These are phyloP conservation scores for Metrosideros polymorpha DNA, from an alignment of 441 rosid genomes.

Conservation along the genomic window DNA sequence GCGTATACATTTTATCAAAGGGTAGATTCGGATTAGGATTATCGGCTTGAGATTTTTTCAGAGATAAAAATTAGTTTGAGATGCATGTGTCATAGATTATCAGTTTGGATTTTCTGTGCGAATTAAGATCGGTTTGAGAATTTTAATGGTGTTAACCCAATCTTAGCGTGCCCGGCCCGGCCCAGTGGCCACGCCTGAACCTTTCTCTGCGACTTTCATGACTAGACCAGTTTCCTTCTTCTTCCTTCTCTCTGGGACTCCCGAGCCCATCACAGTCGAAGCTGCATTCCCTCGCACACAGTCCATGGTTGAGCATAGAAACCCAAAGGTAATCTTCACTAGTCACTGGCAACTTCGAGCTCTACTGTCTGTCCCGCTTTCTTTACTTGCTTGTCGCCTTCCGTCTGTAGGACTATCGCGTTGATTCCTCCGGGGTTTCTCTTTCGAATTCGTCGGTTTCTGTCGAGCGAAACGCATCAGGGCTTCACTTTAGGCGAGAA, in stretches of 20 bases:
- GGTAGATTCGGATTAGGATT: neutral
- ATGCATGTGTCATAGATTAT: neutral
- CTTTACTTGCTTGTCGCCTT: neutral
- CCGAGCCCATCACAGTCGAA: neutral
- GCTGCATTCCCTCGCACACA: neutral
- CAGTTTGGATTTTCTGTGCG: too few species aligned
- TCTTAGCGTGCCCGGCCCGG: too few species aligned
- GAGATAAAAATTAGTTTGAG: neutral
- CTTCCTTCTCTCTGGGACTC: neutral
- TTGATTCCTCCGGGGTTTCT: neutral
- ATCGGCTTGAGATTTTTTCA: neutral
- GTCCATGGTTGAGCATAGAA: neutral
- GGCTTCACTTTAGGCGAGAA: too few species aligned
- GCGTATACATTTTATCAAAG: accelerated
- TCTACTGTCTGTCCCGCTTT: neutral
- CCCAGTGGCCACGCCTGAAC: neutral
- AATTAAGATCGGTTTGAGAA: too few species aligned
- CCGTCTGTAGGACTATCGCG: neutral
- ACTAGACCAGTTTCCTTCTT: neutral
- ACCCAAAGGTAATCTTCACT: neutral
- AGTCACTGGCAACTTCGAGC: neutral
- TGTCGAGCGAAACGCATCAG: neutral
- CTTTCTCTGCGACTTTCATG: too few species aligned
- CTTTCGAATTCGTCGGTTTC: neutral
- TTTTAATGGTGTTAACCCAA: too few species aligned